Evolutionary conservation across 1,284 basidiomycete species (phyloP).

Genomic region (Fomitiporia mediterranea): DNA sequence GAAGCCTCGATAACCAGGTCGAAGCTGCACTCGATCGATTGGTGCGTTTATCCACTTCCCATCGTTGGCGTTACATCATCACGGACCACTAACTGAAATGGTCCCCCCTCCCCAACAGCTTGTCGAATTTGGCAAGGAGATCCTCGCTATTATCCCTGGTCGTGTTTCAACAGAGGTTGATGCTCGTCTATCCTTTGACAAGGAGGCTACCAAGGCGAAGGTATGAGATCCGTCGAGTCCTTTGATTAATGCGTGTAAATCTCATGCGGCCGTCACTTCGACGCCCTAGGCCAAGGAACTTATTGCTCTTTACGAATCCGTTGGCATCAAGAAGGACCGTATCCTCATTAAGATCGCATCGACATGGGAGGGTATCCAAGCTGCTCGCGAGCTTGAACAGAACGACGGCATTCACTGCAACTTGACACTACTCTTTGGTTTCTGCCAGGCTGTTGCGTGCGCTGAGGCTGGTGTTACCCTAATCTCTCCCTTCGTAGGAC

Average conservation of each 20-base stretch:
- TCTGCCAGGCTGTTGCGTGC: slow-evolving; percentile 96
- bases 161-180: slow-evolving; percentile 99
- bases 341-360: slow-evolving; percentile 99
- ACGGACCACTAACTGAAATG: slow-evolving; percentile 15
- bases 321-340: slow-evolving; percentile 90
- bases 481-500: slow-evolving; percentile 99
- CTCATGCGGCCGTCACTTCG: slow-evolving; percentile 13
- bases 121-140: slow-evolving; percentile 96
- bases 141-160: slow-evolving; percentile 93
- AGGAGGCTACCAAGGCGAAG: slow-evolving; percentile 87
- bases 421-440: slow-evolving; percentile 97
- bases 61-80: background rate
- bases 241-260: background rate
- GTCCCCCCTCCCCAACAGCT: slow-evolving; percentile 47
- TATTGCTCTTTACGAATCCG: slow-evolving; percentile 89
- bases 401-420: slow-evolving; percentile 97
- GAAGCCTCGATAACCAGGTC: slow-evolving; percentile 65
- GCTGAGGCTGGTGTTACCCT: slow-evolving; percentile 97
- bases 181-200: slow-evolving; percentile 95
- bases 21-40: slow-evolving; percentile 85
- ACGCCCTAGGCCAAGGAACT: slow-evolving; percentile 83
- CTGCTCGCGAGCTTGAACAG: slow-evolving; percentile 91
- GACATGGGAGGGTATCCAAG: slow-evolving; percentile 99
- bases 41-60: slow-evolving; percentile 40
- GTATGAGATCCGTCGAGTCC: slow-evolving; percentile 30